Evolutionary conservation across 768 basidiomycete genomes (phyloP).

Genomic region (Calvatia gigantea): DNA sequence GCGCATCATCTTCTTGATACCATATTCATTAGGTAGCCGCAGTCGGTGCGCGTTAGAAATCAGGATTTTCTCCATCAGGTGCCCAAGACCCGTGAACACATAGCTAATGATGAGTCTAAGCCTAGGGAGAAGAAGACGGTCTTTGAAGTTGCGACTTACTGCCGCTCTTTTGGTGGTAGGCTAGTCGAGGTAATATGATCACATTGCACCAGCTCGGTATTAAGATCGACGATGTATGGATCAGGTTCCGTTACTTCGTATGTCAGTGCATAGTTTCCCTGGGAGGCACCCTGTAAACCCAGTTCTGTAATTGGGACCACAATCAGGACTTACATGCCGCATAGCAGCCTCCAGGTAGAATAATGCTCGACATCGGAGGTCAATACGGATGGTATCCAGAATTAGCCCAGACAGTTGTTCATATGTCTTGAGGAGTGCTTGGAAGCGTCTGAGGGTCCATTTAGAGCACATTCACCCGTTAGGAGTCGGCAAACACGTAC

Average conservation of each 20-base stretch:
- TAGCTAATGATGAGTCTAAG: constrained; percentile 48
- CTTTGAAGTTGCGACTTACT: constrained; percentile 42
- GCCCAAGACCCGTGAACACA: constrained; percentile 80
- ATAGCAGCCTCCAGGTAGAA: constrained; percentile 80
- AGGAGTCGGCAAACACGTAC: constrained; percentile 42
- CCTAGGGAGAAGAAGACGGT: background rate
- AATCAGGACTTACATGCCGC: constrained; percentile 52
- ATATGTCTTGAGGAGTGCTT: constrained; percentile 87
- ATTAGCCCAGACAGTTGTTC: constrained; percentile 86
- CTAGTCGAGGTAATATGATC: constrained; percentile 66
- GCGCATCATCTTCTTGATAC: constrained; percentile 82
- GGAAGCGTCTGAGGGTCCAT: constrained; percentile 67
- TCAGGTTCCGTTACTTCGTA: constrained; percentile 91
- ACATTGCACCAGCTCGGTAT: constrained; percentile 70
- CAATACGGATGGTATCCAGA: constrained; percentile 82
- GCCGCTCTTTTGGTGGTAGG: constrained; percentile 60
- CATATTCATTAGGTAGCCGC: constrained; percentile 64
- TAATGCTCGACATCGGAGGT: constrained; percentile 80
- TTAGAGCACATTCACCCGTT: background rate
- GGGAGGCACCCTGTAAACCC: constrained; percentile 12
- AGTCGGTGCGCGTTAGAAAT: constrained; percentile 73
- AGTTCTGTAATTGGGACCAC: background rate
- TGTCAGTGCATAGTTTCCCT: constrained; percentile 86
- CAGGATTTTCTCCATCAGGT: constrained; percentile 81
- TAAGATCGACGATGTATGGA: constrained; percentile 82